Percentiles rank a stretch among this genome's conserved stretches.
Evolutionary conservation across 2,329 filamentous ascomycete genomes (phyloP).

Genomic region (Acephala macrosclerotiorum): DNA sequence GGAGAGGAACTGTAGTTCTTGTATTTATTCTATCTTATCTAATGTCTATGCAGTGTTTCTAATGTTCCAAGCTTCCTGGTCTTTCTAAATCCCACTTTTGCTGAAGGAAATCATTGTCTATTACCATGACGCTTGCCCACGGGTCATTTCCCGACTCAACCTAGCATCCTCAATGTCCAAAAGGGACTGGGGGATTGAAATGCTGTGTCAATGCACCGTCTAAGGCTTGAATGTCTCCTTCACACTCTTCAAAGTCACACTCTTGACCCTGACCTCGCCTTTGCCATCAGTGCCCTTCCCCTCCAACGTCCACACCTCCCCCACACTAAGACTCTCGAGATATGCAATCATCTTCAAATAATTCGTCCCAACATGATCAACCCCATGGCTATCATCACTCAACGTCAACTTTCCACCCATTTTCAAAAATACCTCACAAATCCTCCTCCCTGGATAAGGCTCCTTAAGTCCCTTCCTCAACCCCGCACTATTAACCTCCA

Average conservation of each 20-base stretch:
- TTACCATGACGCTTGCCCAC: too few species aligned
- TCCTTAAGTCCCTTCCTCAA: conserved; percentile 89
- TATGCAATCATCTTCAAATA: conserved; percentile 76
- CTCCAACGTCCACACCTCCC: conserved; percentile 56
- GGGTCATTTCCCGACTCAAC: too few species aligned
- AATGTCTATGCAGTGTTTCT: background rate
- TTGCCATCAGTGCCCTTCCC: conserved; percentile 10
- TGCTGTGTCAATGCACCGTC: too few species aligned
- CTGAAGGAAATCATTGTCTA: too few species aligned
- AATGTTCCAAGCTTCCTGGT: too few species aligned
- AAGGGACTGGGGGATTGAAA: too few species aligned
- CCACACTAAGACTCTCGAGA: conserved; percentile 70
- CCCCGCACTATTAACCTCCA: conserved; percentile 90
- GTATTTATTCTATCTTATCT: background rate
- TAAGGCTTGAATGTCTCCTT: conserved; percentile 34
- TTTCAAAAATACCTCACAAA: conserved; percentile 78
- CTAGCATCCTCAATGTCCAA: too few species aligned
- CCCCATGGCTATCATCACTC: conserved; percentile 93
- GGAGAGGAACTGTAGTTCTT: background rate
- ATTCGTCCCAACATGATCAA: conserved; percentile 86
- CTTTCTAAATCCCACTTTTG: too few species aligned
- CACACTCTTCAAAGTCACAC: conserved; percentile 30
- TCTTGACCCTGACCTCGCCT: conserved; percentile 21
- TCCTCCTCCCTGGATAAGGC: conserved; percentile 82
- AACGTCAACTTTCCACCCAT: conserved; percentile 85